A percentile compares a stretch with the other conserved stretches of the same genome.
Evolutionary conservation across 257 asterid species (phyloP).

Genomic region (Ocimum tenuiflorum): DNA sequence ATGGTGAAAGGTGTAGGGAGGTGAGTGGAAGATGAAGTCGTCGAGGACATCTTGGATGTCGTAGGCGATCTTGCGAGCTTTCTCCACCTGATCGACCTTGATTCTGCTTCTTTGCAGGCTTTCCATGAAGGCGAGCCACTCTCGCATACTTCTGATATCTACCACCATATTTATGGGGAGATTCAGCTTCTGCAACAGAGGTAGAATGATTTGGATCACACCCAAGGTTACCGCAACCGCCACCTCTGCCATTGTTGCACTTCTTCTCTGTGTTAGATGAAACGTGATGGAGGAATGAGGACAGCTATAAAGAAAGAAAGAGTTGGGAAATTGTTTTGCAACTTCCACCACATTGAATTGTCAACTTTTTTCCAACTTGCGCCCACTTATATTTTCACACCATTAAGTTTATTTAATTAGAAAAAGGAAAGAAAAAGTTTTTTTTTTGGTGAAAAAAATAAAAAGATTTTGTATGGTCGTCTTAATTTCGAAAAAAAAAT

Average conservation of each 20-base stretch:
- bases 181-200: neutral
- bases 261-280: too few relatives aligned
- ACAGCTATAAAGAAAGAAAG: too few relatives aligned
- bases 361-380: too few relatives aligned
- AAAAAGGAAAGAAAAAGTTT: too few relatives aligned
- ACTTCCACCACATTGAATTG: too few relatives aligned
- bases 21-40: conserved; percentile 18
- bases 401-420: too few relatives aligned
- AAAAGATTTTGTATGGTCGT: too few relatives aligned
- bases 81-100: neutral
- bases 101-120: neutral
- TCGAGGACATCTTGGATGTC: conserved; percentile 30
- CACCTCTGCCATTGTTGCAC: conserved; percentile 36
- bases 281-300: too few relatives aligned
- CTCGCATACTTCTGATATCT: neutral
- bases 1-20: conserved; percentile 14
- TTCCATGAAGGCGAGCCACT: conserved; percentile 22
- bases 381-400: too few relatives aligned
- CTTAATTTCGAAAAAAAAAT: too few relatives aligned
- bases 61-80: conserved; percentile 12
- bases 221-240: conserved; percentile 17
- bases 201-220: neutral
- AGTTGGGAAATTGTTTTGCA: too few relatives aligned
- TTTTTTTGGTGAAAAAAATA: too few relatives aligned
- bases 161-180: neutral